Percentiles rank a stretch among this genome's conserved stretches.
phyloP scores from a whole-genome alignment of 129 eudicot species.

The Daucus carota region DH1_v3.0 NC_030382.2:36794001-36794500 shows the following conservation, averaged over 20 bases:
- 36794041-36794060: too few species aligned
- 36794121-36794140: not conserved
- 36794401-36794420: not conserved
- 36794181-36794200: slow-evolving; percentile 6
- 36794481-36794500: not conserved
- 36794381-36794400: not conserved
- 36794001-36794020: slow-evolving; percentile 2
- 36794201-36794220: not conserved
- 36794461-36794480: not conserved
- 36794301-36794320: slow-evolving; percentile 10
- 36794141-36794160: not conserved
- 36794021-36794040: not conserved
- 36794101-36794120: not conserved
- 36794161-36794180: slow-evolving; percentile 1
- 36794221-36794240: not conserved
- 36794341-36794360: not conserved
- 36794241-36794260: not conserved
- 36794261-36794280: not conserved
- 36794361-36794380: not conserved
- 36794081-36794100: not conserved
- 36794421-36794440: not conserved
- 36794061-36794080: not conserved
- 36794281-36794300: not conserved
- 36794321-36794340: not conserved
- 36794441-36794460: not conserved